A percentile compares a stretch with the other conserved stretches of the same genome.
These are phyloP conservation scores for Taphrina populina DNA, from an alignment of 1,139 yeast genomes.

Conservation along the genomic window DNA sequence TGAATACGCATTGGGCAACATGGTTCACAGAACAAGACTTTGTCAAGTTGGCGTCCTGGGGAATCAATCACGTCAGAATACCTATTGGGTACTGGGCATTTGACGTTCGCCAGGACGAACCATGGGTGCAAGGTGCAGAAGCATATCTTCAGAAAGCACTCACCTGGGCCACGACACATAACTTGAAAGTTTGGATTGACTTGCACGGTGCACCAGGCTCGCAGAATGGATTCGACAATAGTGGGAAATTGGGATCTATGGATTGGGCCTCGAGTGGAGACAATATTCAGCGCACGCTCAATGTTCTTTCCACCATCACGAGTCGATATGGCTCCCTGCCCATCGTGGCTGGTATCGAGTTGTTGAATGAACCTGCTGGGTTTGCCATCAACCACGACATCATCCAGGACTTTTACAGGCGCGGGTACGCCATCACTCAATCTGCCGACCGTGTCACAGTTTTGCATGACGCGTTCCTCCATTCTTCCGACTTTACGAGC, in stretches of 20 bases:
- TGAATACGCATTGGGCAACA: slow-evolving; percentile 72
- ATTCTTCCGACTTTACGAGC: slow-evolving; percentile 1
- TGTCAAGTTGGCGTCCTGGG: slow-evolving; percentile 55
- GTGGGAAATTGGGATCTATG: slow-evolving; percentile 71
- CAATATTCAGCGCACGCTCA: slow-evolving; percentile 56
- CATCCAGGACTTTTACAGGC: slow-evolving; percentile 57
- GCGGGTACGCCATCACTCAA: slow-evolving; percentile 56
- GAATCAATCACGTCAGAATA: slow-evolving; percentile 82
- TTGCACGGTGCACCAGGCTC: slow-evolving; percentile 97
- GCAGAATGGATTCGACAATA: slow-evolving; percentile 89
- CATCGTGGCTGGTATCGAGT: slow-evolving; percentile 78
- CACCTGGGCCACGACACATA: slow-evolving; percentile 65
- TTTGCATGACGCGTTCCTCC: slow-evolving; percentile 61
- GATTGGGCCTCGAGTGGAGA: slow-evolving; percentile 50
- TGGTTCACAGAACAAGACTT: slow-evolving; percentile 81
- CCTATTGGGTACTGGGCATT: slow-evolving; percentile 99
- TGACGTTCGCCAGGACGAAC: slow-evolving; percentile 60
- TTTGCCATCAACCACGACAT: slow-evolving; percentile 59
- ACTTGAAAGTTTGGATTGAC: slow-evolving; percentile 83
- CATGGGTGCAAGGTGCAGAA: slow-evolving; percentile 85
- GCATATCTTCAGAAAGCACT: slow-evolving; percentile 72
- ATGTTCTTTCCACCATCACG: slow-evolving; percentile 51
- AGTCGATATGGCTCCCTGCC: slow-evolving; percentile 70
- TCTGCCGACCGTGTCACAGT: slow-evolving; percentile 46
- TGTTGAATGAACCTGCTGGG: slow-evolving; percentile 88